These are phyloP conservation scores for Tuber aestivum DNA, from an alignment of 495 filamentous ascomycete genomes.

Conservation along the genomic window DNA sequence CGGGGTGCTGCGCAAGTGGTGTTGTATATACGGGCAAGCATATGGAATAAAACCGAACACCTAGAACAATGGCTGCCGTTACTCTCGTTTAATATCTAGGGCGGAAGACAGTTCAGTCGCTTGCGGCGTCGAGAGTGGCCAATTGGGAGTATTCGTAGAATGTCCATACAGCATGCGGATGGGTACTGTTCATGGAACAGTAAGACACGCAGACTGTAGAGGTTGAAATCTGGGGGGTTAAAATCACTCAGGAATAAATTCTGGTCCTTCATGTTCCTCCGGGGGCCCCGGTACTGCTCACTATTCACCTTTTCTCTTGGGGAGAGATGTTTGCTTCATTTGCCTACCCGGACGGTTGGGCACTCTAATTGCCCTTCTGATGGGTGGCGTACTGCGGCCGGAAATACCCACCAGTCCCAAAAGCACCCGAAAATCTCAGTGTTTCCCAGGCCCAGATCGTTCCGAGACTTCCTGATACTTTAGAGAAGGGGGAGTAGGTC, in stretches of 20 bases:
- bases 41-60: background rate
- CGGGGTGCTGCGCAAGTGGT: conserved; percentile 9
- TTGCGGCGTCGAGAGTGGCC: background rate
- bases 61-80: background rate
- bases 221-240: background rate
- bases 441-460: background rate
- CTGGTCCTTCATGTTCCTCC: background rate
- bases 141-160: background rate
- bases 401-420: background rate
- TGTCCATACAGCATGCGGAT: background rate
- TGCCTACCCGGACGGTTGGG: background rate
- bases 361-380: background rate
- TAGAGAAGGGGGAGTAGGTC: no score
- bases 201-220: background rate
- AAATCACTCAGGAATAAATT: background rate
- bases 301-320: background rate
- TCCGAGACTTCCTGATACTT: no score
- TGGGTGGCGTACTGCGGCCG: background rate
- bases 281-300: background rate
- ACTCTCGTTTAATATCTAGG: background rate
- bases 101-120: background rate
- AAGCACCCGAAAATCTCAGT: background rate
- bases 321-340: background rate
- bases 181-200: background rate
- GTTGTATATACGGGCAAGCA: conserved; percentile 22